A percentile compares a stretch with the other conserved stretches of the same genome.
Evolutionary conservation across 345 rosid species (phyloP).

Genomic region (Eucalyptus polybractea): DNA sequence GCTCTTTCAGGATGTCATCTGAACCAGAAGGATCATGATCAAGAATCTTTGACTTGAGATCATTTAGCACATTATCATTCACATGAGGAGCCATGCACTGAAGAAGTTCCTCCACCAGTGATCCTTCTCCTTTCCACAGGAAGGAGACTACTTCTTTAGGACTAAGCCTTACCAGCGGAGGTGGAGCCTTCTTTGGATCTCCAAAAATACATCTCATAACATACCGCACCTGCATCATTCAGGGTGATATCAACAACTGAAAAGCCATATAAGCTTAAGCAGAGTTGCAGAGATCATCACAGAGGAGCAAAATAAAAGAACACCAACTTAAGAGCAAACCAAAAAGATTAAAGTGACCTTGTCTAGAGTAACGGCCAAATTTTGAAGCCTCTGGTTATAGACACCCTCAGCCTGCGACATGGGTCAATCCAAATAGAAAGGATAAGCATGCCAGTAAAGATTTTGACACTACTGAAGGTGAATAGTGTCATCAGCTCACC

Average conservation of each 20-base stretch:
- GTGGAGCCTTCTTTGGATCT: constrained; percentile 94
- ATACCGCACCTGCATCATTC: constrained; percentile 67
- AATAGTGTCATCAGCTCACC: not conserved
- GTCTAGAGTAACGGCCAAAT: constrained; percentile 95
- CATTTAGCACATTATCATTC: constrained; percentile 46
- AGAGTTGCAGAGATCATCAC: not conserved
- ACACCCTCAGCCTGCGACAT: constrained; percentile 93
- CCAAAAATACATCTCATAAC: constrained; percentile 86
- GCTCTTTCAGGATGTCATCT: constrained; percentile 49
- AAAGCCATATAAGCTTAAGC: not conserved
- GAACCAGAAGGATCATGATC: constrained; percentile 65
- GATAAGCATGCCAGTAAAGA: not conserved
- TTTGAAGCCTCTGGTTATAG: constrained; percentile 99
- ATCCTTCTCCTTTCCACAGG: constrained; percentile 89
- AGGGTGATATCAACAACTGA: not conserved
- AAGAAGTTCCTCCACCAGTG: constrained; percentile 83
- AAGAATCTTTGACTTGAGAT: constrained; percentile 58
- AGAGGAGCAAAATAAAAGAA: not conserved
- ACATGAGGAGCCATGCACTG: constrained; percentile 68
- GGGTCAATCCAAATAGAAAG: not conserved
- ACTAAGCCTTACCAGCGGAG: constrained; percentile 78
- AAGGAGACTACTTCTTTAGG: constrained; percentile 61
- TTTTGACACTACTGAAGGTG: not conserved
- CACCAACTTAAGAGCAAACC: not conserved
- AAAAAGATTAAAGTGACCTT: constrained; percentile 38